Percentiles rank a stretch among this genome's conserved stretches.
Evolutionary conservation across 768 basidiomycete genomes (phyloP).

Genomic region (Boletus sp.): DNA sequence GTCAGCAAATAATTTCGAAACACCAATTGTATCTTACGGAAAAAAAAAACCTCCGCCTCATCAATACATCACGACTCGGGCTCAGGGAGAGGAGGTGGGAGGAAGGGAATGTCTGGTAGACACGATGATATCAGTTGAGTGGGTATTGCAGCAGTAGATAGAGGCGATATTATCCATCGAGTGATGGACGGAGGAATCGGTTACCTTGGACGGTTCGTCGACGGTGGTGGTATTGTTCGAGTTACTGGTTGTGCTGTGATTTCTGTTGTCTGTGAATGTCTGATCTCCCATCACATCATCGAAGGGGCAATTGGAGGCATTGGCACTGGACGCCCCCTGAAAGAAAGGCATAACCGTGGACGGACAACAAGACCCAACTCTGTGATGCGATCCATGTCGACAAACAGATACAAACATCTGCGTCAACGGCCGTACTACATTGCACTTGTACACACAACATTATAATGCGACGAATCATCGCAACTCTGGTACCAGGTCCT

Average conservation of each 20-base stretch:
- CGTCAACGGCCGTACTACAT: too few species aligned
- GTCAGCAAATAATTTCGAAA: neutral
- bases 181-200: slow-evolving; percentile 25
- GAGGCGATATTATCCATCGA: slow-evolving; percentile 15
- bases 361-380: neutral
- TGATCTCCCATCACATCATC: slow-evolving; percentile 23
- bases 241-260: slow-evolving; percentile 9
- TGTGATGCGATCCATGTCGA: too few species aligned
- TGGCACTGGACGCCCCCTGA: slow-evolving; percentile 16
- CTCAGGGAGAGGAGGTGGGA: slow-evolving; percentile 4
- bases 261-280: slow-evolving; percentile 16
- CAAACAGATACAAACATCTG: too few species aligned
- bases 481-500: slow-evolving; percentile 60
- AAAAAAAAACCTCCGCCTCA: neutral
- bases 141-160: neutral
- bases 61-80: neutral
- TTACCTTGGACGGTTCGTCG: slow-evolving; percentile 12
- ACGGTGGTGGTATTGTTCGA: slow-evolving; percentile 20
- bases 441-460: too few species aligned
- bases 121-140: neutral
- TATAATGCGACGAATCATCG: neutral
- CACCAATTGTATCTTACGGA: neutral
- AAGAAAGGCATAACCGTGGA: slow-evolving; percentile 22
- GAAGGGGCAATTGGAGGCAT: slow-evolving; percentile 16
- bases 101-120: neutral